phyloP scores from a whole-genome alignment of 768 basidiomycete species.

The Tylopilus sp. region DNA sequence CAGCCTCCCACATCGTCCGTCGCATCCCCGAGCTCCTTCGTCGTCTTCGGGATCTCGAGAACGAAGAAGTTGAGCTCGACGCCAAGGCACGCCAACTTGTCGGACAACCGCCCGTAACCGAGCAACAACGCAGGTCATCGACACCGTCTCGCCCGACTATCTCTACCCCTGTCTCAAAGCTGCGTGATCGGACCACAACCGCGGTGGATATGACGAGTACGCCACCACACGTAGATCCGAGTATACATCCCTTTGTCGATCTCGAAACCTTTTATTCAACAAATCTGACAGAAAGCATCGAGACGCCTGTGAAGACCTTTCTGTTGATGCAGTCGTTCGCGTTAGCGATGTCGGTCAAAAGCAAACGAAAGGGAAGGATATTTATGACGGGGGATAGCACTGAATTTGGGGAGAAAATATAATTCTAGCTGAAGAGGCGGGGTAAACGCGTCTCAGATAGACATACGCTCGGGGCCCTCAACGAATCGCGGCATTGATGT shows the following conservation, averaged over 20 bases:
- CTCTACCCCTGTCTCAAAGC: slow-evolving; percentile 3
- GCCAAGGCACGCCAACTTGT: slow-evolving; percentile 12
- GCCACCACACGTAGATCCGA: slow-evolving; percentile 3
- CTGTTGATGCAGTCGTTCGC: slow-evolving; percentile 18
- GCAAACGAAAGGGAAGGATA: slow-evolving; percentile 23
- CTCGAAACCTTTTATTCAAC: neutral
- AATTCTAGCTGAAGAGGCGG: neutral
- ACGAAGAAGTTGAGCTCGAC: slow-evolving; percentile 20
- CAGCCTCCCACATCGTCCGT: slow-evolving; percentile 10
- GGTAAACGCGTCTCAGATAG: no score
- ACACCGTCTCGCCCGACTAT: neutral
- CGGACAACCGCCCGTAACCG: neutral
- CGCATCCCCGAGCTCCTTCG: slow-evolving; percentile 18
- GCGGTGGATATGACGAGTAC: neutral
- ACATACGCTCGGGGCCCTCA: no score
- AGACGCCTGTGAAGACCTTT: slow-evolving; percentile 21
- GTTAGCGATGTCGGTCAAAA: slow-evolving; percentile 19
- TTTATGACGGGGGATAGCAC: slow-evolving; percentile 15
- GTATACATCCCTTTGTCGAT: slow-evolving; percentile 5
- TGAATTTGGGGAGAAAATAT: slow-evolving; percentile 14
- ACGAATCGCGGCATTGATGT: no score
- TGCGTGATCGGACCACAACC: neutral
- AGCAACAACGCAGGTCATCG: neutral
- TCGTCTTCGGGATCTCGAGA: slow-evolving; percentile 20
- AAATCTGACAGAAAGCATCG: slow-evolving; percentile 8